phyloP scores from a whole-genome alignment of 2,329 filamentous ascomycete genomes.

The Fusarium metavorans region DNA sequence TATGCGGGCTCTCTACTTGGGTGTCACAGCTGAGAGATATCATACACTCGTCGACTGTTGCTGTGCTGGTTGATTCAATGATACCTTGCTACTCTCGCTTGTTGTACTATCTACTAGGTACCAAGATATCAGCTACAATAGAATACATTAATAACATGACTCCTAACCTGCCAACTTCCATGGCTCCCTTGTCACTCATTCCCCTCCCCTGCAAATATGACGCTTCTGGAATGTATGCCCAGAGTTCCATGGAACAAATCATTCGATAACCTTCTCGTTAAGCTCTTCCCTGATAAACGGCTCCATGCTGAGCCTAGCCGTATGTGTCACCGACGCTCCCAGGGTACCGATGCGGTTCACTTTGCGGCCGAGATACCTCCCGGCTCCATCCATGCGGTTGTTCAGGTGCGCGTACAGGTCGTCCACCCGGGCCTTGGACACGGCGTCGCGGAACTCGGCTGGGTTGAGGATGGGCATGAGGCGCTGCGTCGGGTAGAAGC shows the following conservation, averaged over 20 bases:
- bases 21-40: neutral
- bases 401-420: conserved; percentile 64
- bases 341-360: conserved; percentile 57
- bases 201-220: conserved; percentile 13
- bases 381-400: conserved; percentile 60
- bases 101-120: neutral
- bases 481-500: conserved; percentile 69
- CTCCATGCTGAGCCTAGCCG: conserved; percentile 51
- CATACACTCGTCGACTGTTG: neutral
- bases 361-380: conserved; percentile 56
- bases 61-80: neutral
- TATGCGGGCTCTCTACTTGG: neutral
- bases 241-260: neutral
- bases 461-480: conserved; percentile 64
- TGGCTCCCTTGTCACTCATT: neutral
- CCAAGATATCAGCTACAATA: neutral
- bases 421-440: conserved; percentile 54
- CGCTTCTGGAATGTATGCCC: conserved; percentile 1
- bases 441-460: conserved; percentile 51
- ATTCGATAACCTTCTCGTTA: conserved; percentile 26
- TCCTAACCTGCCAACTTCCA: neutral
- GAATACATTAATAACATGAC: neutral
- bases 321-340: conserved; percentile 56
- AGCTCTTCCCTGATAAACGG: conserved; percentile 52
- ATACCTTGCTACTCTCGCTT: neutral